Evolutionary conservation across 768 basidiomycete species (phyloP).

Genomic region (Mycena kentingensis): DNA sequence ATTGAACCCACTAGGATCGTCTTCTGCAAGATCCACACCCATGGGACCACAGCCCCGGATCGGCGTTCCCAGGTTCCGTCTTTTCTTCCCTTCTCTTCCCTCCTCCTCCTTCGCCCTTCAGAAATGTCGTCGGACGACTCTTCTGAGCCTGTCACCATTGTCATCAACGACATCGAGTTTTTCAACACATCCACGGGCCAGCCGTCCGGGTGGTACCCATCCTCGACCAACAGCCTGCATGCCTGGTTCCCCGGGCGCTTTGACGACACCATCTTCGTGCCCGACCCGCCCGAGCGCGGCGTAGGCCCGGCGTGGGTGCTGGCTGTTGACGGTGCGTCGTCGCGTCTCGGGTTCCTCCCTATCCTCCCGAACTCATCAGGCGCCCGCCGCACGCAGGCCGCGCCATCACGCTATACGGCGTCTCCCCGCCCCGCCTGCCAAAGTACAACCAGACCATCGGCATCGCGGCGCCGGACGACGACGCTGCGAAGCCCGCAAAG

Average conservation of each 20-base stretch:
- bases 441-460: conserved; percentile 6
- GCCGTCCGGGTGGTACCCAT: background rate
- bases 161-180: conserved; percentile 1
- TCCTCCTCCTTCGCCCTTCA: no score
- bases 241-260: conserved; percentile 1
- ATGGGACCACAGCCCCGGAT: no score
- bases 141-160: conserved; percentile 6
- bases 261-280: conserved; percentile 3
- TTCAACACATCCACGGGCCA: background rate
- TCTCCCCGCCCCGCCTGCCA: background rate
- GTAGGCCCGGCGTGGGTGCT: background rate
- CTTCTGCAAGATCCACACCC: no score
- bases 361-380: background rate
- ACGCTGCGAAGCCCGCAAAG: background rate
- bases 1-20: no score
- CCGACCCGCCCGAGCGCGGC: background rate
- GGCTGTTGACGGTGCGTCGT: background rate
- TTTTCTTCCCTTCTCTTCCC: no score
- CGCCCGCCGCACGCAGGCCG: background rate
- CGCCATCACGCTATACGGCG: conserved; percentile 1
- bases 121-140: no score
- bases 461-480: background rate
- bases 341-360: background rate
- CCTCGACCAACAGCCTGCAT: background rate
- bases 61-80: no score